phyloP scores from a whole-genome alignment of 148 eudicot species.

The Diospyros kaki region DNA sequence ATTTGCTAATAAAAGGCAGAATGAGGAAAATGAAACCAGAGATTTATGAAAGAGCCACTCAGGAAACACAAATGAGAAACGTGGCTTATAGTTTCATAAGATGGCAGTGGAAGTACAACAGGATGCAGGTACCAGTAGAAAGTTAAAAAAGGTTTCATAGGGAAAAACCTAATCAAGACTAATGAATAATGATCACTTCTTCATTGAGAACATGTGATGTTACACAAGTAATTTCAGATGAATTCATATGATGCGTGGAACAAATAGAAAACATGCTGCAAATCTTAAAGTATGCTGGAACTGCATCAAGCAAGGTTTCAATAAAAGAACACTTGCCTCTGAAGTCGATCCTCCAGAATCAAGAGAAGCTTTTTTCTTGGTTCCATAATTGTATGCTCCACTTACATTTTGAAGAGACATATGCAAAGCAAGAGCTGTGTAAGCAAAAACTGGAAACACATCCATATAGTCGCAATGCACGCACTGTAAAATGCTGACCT shows the following conservation, averaged over 20 bases:
- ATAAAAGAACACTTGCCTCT: constrained; percentile 44
- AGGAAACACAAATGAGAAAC: constrained; percentile 3
- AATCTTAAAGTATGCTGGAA: not conserved
- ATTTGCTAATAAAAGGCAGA: not conserved
- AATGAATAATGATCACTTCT: not conserved
- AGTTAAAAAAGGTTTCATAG: not conserved
- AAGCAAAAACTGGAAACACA: constrained; percentile 51
- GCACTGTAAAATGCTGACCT: constrained; percentile 64
- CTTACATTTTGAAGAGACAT: constrained; percentile 47
- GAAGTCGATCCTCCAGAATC: constrained; percentile 26
- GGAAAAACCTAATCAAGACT: not conserved
- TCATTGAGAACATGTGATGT: not conserved
- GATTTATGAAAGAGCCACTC: not conserved
- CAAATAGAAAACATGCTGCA: not conserved
- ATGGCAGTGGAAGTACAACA: not conserved
- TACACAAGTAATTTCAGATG: not conserved
- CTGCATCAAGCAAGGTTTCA: not conserved
- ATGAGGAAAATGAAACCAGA: not conserved
- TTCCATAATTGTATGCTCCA: constrained; percentile 23
- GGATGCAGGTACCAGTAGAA: not conserved
- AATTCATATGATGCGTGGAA: not conserved
- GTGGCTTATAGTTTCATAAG: not conserved
- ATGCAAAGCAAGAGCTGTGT: constrained; percentile 60
- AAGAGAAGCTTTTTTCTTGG: constrained; percentile 19
- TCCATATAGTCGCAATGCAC: constrained; percentile 59